Evolutionary conservation across 805 yeast species (phyloP).

Genomic region (Candida coquimbonensis): DNA sequence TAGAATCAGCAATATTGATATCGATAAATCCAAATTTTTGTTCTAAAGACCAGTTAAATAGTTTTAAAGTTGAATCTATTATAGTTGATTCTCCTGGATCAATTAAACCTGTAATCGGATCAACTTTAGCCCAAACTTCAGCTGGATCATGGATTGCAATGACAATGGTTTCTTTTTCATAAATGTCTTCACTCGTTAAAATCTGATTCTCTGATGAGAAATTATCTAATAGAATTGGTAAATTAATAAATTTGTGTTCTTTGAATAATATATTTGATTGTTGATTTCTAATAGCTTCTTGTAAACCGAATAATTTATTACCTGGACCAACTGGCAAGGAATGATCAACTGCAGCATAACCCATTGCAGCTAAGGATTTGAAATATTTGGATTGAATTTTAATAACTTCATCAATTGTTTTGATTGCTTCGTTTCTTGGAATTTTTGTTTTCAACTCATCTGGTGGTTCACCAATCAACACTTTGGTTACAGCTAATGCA

Average conservation of each 20-base stretch:
- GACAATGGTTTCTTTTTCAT: slow-evolving; percentile 55
- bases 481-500: slow-evolving; percentile 89
- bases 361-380: slow-evolving; percentile 69
- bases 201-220: slow-evolving; percentile 47
- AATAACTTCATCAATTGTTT: slow-evolving; percentile 74
- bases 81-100: slow-evolving; percentile 67
- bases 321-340: slow-evolving; percentile 27
- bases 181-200: slow-evolving; percentile 64
- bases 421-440: slow-evolving; percentile 73
- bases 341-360: slow-evolving; percentile 35
- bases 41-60: slow-evolving; percentile 60
- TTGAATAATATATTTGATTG: slow-evolving; percentile 55
- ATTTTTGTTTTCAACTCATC: slow-evolving; percentile 57
- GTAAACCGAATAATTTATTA: slow-evolving; percentile 43
- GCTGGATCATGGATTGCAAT: slow-evolving; percentile 86
- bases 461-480: slow-evolving; percentile 92
- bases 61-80: slow-evolving; percentile 64
- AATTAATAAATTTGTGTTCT: slow-evolving; percentile 49
- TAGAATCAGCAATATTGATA: slow-evolving; percentile 61
- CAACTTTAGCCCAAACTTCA: slow-evolving; percentile 82
- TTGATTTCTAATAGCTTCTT: slow-evolving; percentile 68
- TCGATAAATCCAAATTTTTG: slow-evolving; percentile 75
- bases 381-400: slow-evolving; percentile 79
- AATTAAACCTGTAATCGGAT: slow-evolving; percentile 72
- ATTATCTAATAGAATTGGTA: slow-evolving; percentile 52